Evolutionary conservation across 2,329 filamentous ascomycete genomes (phyloP).

Genomic region (Phialophora chinensis): DNA sequence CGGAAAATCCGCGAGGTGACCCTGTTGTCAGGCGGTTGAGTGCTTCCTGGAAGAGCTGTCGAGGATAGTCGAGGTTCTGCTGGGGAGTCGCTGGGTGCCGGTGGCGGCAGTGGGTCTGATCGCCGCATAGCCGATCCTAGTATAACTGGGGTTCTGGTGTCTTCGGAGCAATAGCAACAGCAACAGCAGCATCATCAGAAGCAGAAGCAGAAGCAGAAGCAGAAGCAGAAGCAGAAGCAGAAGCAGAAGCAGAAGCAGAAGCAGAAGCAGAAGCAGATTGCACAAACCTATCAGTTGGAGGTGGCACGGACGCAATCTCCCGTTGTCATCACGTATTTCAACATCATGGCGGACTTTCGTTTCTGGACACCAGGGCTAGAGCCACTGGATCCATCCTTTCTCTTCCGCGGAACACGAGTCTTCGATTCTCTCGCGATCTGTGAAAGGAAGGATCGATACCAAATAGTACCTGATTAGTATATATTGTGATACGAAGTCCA

Average conservation of each 20-base stretch:
- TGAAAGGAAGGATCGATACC: too few species aligned
- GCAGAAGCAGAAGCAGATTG: not conserved
- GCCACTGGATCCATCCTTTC: not conserved
- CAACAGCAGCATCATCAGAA: too few species aligned
- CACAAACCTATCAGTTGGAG: not conserved
- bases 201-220: not conserved
- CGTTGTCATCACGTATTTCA: constrained; percentile 1
- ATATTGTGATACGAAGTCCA: too few species aligned
- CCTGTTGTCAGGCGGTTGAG: not conserved
- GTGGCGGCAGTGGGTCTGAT: not conserved
- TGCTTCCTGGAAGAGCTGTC: not conserved
- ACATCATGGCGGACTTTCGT: constrained; percentile 6
- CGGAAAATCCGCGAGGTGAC: not conserved
- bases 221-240: too few species aligned
- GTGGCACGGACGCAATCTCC: not conserved
- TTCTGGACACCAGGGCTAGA: not conserved
- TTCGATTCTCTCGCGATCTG: not conserved
- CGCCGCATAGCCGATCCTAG: not conserved
- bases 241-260: too few species aligned
- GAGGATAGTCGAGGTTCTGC: constrained; percentile 2
- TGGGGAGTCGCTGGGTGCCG: not conserved
- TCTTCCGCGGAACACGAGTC: not conserved
- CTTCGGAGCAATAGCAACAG: not conserved
- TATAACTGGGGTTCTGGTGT: not conserved
- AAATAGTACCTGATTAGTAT: too few species aligned